Conservation (phyloP, 225 moss, liverwort and hornwort genomes). For the Antitrichia curtipendula region DNA sequence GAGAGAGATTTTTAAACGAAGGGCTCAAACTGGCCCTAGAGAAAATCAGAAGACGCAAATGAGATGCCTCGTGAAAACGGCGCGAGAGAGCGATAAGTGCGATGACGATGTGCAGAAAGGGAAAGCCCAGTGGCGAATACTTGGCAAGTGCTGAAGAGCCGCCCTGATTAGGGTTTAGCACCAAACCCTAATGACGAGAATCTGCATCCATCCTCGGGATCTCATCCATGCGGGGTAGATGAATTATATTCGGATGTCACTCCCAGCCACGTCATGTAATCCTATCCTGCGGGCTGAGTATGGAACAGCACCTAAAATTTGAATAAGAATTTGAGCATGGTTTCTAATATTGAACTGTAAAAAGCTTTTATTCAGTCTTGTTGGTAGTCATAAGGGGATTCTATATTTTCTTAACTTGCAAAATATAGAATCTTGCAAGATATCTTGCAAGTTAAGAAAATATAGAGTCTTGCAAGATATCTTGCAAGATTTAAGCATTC, state of each 20-base stretch:
- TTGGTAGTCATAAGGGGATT: too few species aligned
- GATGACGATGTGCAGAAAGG: not conserved
- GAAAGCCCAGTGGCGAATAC: not conserved
- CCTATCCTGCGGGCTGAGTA: not conserved
- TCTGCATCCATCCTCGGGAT: not conserved
- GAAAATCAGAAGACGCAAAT: not conserved
- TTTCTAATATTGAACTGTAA: not conserved
- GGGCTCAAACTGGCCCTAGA: not conserved
- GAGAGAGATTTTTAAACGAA: not conserved
- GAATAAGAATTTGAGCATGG: not conserved
- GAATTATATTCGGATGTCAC: not conserved
- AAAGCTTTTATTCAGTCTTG: too few species aligned
- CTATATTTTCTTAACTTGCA: accelerated
- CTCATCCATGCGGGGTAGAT: not conserved
- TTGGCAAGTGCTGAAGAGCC: not conserved
- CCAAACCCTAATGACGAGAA: conserved; percentile 7
- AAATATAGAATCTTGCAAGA: too few species aligned
- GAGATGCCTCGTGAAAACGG: not conserved
- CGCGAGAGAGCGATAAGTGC: not conserved
- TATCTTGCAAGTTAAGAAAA: too few species aligned
- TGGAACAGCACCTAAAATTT: not conserved
- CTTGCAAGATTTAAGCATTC: too few species aligned
- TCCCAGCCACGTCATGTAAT: not conserved
- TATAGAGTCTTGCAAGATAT: too few species aligned
- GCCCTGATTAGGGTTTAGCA: conserved; percentile 12